Evolutionary conservation across 2,329 filamentous ascomycete species (phyloP).

Genomic region (Monosporascus sp.): DNA sequence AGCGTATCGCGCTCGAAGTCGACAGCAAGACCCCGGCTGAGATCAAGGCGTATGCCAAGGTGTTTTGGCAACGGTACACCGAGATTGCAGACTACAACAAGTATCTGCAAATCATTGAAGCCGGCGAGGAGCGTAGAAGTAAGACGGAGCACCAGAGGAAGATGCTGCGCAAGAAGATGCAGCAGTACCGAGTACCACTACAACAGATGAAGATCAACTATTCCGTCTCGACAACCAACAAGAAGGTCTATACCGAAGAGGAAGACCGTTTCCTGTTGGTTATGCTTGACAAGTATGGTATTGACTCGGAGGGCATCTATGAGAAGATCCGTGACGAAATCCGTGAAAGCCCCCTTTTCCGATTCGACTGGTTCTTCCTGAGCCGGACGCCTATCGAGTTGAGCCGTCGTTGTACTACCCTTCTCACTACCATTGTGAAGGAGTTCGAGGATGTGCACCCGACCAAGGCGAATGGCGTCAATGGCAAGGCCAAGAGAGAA

Average conservation of each 20-base stretch:
- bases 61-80: slow-evolving; percentile 93
- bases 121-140: slow-evolving; percentile 83
- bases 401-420: slow-evolving; percentile 83
- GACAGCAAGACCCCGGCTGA: slow-evolving; percentile 84
- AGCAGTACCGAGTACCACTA: slow-evolving; percentile 91
- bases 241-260: slow-evolving; percentile 98
- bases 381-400: slow-evolving; percentile 91
- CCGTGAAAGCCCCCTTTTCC: slow-evolving; percentile 86
- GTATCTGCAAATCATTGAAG: slow-evolving; percentile 82
- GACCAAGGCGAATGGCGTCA: slow-evolving; percentile 50
- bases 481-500: slow-evolving; percentile 70
- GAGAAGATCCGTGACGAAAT: slow-evolving; percentile 97
- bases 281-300: slow-evolving; percentile 83
- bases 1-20: slow-evolving; percentile 79
- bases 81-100: slow-evolving; percentile 88
- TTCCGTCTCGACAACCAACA: slow-evolving; percentile 97
- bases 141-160: slow-evolving; percentile 91
- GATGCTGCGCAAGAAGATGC: slow-evolving; percentile 91
- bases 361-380: slow-evolving; percentile 99
- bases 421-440: slow-evolving; percentile 89
- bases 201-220: slow-evolving; percentile 99
- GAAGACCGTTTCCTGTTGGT: slow-evolving; percentile 95
- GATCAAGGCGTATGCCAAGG: slow-evolving; percentile 85
- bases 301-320: slow-evolving; percentile 85
- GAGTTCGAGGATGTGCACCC: slow-evolving; percentile 74